These are phyloP conservation scores for Scleroderma citrinum DNA, from an alignment of 768 basidiomycete genomes.

Conservation along the genomic window DNA sequence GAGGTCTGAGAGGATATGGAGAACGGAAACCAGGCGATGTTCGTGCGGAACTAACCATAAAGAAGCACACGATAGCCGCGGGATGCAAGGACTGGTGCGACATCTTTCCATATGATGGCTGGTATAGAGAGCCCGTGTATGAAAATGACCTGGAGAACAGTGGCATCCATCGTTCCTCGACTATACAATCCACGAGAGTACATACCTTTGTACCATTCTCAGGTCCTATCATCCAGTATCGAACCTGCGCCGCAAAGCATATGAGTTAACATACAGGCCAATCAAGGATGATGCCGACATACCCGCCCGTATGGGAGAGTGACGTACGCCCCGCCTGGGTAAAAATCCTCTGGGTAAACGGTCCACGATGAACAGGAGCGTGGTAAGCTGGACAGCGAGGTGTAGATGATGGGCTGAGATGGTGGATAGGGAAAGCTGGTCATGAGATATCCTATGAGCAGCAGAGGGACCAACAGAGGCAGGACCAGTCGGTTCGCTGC, in stretches of 20 bases:
- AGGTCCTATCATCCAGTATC: conserved; percentile 77
- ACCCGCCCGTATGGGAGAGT: conserved; percentile 61
- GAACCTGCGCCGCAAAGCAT: conserved; percentile 36
- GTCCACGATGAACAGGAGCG: conserved; percentile 50
- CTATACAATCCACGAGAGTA: not conserved
- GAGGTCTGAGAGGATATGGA: conserved; percentile 45
- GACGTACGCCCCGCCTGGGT: conserved; percentile 54
- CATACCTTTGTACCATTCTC: conserved; percentile 59
- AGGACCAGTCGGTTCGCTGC: conserved; percentile 15
- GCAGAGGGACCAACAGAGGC: conserved; percentile 53
- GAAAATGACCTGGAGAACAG: conserved; percentile 51
- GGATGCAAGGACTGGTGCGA: conserved; percentile 57
- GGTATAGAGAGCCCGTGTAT: conserved; percentile 78
- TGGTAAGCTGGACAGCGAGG: conserved; percentile 59
- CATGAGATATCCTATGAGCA: conserved; percentile 57
- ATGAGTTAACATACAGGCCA: not conserved
- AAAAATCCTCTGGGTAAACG: conserved; percentile 70
- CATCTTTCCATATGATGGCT: conserved; percentile 70
- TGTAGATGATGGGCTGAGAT: conserved; percentile 40
- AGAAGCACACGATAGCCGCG: conserved; percentile 69
- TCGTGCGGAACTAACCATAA: conserved; percentile 46
- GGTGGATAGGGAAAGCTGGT: conserved; percentile 63
- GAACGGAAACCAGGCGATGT: not conserved
- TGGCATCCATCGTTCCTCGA: not conserved
- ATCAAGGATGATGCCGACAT: conserved; percentile 17